Percentiles rank a stretch among this genome's conserved stretches.
Conservation (phyloP, 2,329 filamentous ascomycete genomes). For the Leptographium flavum region DNA sequence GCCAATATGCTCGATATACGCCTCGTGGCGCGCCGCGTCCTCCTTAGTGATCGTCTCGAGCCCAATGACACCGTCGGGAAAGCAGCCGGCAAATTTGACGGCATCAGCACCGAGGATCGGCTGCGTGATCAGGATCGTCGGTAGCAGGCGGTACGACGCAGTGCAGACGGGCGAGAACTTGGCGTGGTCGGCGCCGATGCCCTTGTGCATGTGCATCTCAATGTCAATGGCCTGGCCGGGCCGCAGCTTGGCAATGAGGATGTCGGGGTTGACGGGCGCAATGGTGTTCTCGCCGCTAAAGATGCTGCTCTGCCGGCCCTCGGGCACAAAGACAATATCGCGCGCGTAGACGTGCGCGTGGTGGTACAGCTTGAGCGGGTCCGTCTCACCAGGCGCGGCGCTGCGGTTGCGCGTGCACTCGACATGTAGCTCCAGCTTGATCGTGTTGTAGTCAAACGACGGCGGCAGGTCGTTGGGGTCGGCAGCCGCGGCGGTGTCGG, state of each 20-base stretch:
- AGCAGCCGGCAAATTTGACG: slow-evolving; percentile 79
- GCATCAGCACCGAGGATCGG: slow-evolving; percentile 83
- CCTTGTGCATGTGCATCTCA: slow-evolving; percentile 88
- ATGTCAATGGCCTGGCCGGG: slow-evolving; percentile 79
- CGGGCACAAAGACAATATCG: slow-evolving; percentile 63
- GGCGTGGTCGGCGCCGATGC: slow-evolving; percentile 83
- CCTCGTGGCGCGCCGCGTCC: slow-evolving; percentile 49
- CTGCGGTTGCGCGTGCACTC: slow-evolving; percentile 68
- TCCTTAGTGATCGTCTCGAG: slow-evolving; percentile 56
- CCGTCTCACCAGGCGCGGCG: slow-evolving; percentile 57
- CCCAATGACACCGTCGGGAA: slow-evolving; percentile 75
- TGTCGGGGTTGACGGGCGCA: slow-evolving; percentile 72
- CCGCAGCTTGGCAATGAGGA: slow-evolving; percentile 84
- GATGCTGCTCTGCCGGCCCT: slow-evolving; percentile 55
- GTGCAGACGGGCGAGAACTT: slow-evolving; percentile 97
- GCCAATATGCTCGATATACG: slow-evolving; percentile 61
- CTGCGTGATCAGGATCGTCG: slow-evolving; percentile 66
- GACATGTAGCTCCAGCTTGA: slow-evolving; percentile 62
- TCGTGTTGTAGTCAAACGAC: slow-evolving; percentile 71
- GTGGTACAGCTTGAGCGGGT: slow-evolving; percentile 73
- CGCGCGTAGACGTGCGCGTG: slow-evolving; percentile 72
- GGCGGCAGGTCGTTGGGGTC: slow-evolving; percentile 30
- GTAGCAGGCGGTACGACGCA: slow-evolving; percentile 81
- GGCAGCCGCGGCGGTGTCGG: too few relatives aligned
- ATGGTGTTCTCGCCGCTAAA: slow-evolving; percentile 59